Conservation (phyloP, 2,329 filamentous ascomycete species). For the Gaeumannomyces sp. region DNA sequence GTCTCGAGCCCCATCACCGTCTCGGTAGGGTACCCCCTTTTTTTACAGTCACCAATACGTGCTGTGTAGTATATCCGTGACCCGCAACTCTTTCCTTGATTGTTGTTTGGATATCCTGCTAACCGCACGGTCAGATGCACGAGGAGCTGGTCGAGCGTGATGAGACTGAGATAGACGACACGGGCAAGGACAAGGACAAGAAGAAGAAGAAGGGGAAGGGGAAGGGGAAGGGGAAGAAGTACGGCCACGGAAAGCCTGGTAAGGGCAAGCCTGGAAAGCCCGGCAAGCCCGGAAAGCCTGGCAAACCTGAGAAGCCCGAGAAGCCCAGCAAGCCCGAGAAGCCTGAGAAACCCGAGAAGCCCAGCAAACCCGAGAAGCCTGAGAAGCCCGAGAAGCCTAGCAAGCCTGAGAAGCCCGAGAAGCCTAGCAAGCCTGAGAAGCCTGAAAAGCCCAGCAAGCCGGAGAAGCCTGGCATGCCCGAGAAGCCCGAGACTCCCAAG, state of each 20-base stretch:
- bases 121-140: not conserved
- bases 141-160: conserved; percentile 1
- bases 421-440: not conserved
- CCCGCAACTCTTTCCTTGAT: not conserved
- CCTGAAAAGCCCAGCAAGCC: not conserved
- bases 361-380: not conserved
- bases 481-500: not conserved
- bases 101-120: not conserved
- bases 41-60: not conserved
- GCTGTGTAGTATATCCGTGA: no score
- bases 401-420: not conserved
- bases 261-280: conserved; percentile 2
- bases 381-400: conserved; percentile 1
- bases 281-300: not conserved
- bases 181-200: not conserved
- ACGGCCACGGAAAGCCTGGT: not conserved
- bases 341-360: not conserved
- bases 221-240: not conserved
- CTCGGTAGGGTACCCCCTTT: not conserved
- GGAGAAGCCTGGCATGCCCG: not conserved
- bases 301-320: not conserved
- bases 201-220: conserved; percentile 7
- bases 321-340: not conserved
- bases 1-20: conserved; percentile 1
- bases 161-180: conserved; percentile 1